These are phyloP conservation scores for Berberis vulgaris DNA, from an alignment of 164 flowering plant genomes.

Conservation along the genomic window DNA sequence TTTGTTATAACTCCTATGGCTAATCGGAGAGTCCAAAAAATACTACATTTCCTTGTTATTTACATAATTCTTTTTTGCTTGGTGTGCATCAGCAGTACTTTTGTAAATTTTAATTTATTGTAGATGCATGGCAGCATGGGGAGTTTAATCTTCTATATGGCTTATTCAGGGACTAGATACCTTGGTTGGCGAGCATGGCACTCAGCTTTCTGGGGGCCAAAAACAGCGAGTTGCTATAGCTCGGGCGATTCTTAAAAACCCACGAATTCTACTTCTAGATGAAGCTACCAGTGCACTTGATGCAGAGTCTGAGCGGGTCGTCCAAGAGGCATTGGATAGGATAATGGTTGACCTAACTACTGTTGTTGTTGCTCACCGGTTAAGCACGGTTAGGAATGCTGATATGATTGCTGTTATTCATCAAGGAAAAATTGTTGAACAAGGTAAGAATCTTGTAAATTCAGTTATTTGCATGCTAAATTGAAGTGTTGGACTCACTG, in stretches of 20 bases:
- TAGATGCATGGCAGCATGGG: no score
- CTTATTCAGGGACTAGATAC: conserved; percentile 10
- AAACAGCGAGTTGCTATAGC: conserved; percentile 14
- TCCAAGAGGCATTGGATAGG: conserved; percentile 45
- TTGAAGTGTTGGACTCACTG: background rate
- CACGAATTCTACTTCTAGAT: conserved; percentile 39
- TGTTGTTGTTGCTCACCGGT: conserved; percentile 45
- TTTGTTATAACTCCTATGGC: no score
- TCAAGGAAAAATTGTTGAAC: conserved; percentile 35
- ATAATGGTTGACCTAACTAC: conserved; percentile 41
- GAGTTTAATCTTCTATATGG: background rate
- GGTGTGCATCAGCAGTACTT: no score
- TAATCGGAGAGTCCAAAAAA: no score
- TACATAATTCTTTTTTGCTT: no score
- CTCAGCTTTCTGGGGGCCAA: conserved; percentile 14
- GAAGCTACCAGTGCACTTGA: conserved; percentile 48
- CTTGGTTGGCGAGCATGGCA: conserved; percentile 11
- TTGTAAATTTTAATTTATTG: background rate
- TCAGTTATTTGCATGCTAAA: background rate
- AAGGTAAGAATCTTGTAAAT: conserved; percentile 19
- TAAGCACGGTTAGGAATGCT: conserved; percentile 44
- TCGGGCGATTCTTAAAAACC: conserved; percentile 17
- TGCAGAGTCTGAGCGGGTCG: conserved; percentile 38
- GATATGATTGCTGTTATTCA: conserved; percentile 39
- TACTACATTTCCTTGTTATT: no score